These are phyloP conservation scores for Takakia lepidozioides DNA, from an alignment of 225 moss, liverwort and hornwort genomes.

Conservation along the genomic window DNA sequence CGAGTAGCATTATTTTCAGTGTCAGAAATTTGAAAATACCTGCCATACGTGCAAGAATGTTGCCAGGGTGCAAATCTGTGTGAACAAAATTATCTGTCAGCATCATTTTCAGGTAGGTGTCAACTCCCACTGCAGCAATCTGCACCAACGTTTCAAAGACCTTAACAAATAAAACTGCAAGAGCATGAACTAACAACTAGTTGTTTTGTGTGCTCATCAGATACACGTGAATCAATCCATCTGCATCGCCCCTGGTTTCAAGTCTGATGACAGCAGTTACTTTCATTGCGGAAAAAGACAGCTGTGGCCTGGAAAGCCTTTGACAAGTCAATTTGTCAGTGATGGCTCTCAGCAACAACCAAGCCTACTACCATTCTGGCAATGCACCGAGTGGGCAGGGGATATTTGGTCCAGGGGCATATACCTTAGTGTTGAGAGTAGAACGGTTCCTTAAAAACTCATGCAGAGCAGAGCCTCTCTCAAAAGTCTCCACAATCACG, in stretches of 20 bases:
- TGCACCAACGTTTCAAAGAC: constrained; percentile 28
- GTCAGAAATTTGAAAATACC: constrained; percentile 26
- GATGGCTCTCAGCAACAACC: too few species aligned
- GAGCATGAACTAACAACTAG: not conserved
- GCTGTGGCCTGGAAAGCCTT: too few species aligned
- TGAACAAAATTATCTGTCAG: constrained; percentile 94
- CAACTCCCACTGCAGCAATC: constrained; percentile 96
- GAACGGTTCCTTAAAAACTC: constrained; percentile 65
- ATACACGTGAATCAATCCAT: too few species aligned
- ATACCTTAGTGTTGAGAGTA: constrained; percentile 77
- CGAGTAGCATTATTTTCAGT: too few species aligned
- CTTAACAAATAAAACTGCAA: not conserved
- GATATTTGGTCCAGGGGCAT: too few species aligned
- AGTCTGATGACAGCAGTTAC: too few species aligned
- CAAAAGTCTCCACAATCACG: constrained; percentile 90
- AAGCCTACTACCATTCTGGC: too few species aligned
- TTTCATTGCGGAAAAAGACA: too few species aligned
- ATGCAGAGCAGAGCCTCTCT: constrained; percentile 74
- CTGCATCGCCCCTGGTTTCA: too few species aligned
- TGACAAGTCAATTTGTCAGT: too few species aligned
- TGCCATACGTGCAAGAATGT: constrained; percentile 78
- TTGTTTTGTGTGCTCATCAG: too few species aligned
- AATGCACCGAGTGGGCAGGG: too few species aligned
- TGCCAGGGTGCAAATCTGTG: constrained; percentile 95
- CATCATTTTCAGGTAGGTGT: constrained; percentile 95